phyloP scores from a whole-genome alignment of 2,329 filamentous ascomycete genomes.

The Gyromitra esculenta region DNA sequence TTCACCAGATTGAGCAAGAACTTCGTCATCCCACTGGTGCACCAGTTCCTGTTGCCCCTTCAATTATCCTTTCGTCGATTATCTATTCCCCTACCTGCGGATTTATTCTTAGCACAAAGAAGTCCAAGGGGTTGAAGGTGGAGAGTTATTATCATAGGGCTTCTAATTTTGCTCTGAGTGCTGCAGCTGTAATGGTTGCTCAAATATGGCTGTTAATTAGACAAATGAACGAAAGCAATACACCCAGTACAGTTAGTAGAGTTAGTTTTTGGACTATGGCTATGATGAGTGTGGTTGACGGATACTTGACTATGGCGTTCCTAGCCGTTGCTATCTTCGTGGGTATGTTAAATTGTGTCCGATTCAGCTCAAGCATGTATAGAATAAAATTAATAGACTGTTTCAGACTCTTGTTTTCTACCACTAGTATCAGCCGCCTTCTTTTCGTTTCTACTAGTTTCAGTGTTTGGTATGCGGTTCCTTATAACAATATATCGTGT shows the following conservation, averaged over 20 bases:
- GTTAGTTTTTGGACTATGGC: conserved; percentile 72
- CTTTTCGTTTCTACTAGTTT: conserved; percentile 56
- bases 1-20: conserved; percentile 70
- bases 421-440: conserved; percentile 57
- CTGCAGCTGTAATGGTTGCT: conserved; percentile 68
- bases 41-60: conserved; percentile 67
- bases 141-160: conserved; percentile 69
- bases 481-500: conserved; percentile 57
- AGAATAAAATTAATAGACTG: conserved; percentile 15
- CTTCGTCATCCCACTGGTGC: conserved; percentile 71
- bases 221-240: conserved; percentile 74
- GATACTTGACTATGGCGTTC: conserved; percentile 59
- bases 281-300: conserved; percentile 72
- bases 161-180: conserved; percentile 69
- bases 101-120: conserved; percentile 66
- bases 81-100: conserved; percentile 75
- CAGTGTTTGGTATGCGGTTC: conserved; percentile 57
- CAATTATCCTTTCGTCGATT: conserved; percentile 70
- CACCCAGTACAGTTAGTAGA: conserved; percentile 73
- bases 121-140: conserved; percentile 72
- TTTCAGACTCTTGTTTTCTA: conserved; percentile 54
- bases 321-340: conserved; percentile 55
- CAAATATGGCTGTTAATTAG: conserved; percentile 71
- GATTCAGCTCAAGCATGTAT: background rate
- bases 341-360: conserved; percentile 45